phyloP scores from a whole-genome alignment of 768 basidiomycete genomes.

The Hortiboletus flavorubellus region DNA sequence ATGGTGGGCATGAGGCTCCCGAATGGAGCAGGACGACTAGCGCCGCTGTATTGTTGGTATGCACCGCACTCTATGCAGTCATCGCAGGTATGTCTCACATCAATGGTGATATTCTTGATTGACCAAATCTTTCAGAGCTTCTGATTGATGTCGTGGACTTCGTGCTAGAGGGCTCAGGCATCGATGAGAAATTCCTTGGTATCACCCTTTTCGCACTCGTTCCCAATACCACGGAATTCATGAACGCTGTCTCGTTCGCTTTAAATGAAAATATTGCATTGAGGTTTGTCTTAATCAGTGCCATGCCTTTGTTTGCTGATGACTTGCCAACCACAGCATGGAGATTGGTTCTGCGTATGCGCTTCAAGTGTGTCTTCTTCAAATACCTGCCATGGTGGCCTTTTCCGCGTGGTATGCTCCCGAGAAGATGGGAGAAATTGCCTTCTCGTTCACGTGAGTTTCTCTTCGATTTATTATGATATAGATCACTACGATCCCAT shows the following conservation, averaged over 20 bases:
- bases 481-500: constrained; percentile 2
- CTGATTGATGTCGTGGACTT: constrained; percentile 95
- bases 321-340: constrained; percentile 57
- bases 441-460: constrained; percentile 91
- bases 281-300: constrained; percentile 51
- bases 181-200: constrained; percentile 97
- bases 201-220: constrained; percentile 96
- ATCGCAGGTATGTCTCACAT: constrained; percentile 75
- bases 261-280: constrained; percentile 95
- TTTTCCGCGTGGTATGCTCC: constrained; percentile 96
- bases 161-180: constrained; percentile 83
- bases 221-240: constrained; percentile 98
- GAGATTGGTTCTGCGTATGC: constrained; percentile 99
- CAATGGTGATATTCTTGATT: neutral
- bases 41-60: constrained; percentile 83
- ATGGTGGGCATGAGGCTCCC: constrained; percentile 90
- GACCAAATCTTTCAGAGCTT: constrained; percentile 55
- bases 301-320: neutral
- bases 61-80: constrained; percentile 89
- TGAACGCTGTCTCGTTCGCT: constrained; percentile 99
- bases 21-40: constrained; percentile 92
- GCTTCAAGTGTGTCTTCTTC: constrained; percentile 93
- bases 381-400: constrained; percentile 98
- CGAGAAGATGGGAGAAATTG: constrained; percentile 77
- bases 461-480: neutral